Conservation (phyloP, 2,329 filamentous ascomycete species). For the Daldinia eschscholtzii region DNA sequence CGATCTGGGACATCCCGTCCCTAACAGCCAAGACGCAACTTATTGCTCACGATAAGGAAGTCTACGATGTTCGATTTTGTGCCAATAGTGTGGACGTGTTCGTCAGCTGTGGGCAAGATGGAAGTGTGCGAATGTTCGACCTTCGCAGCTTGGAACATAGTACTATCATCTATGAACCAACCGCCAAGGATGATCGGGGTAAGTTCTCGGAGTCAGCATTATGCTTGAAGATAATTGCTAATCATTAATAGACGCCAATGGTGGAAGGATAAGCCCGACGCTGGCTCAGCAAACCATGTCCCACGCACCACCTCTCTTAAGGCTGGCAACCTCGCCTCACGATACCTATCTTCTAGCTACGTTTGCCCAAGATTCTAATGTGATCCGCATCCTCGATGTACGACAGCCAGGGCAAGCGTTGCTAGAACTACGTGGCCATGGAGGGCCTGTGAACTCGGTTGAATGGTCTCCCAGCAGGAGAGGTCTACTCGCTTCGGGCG, state of each 20-base stretch:
- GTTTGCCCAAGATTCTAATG: conserved; percentile 91
- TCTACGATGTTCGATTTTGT: conserved; percentile 98
- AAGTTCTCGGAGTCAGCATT: conserved; percentile 33
- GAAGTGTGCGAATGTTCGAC: conserved; percentile 99
- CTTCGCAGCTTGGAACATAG: conserved; percentile 95
- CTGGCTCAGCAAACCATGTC: conserved; percentile 82
- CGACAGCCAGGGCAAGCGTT: conserved; percentile 95
- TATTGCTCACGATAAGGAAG: conserved; percentile 98
- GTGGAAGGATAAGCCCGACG: conserved; percentile 77
- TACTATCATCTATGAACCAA: conserved; percentile 98
- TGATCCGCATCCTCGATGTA: conserved; percentile 95
- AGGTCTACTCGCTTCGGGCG: conserved; percentile 90
- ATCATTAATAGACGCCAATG: conserved; percentile 62
- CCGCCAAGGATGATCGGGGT: conserved; percentile 84
- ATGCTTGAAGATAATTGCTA: conserved; percentile 4
- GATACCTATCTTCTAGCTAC: conserved; percentile 97
- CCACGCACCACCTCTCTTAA: conserved; percentile 81
- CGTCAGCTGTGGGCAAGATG: conserved; percentile 96
- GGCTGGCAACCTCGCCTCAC: conserved; percentile 90
- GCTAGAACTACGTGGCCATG: conserved; percentile 91
- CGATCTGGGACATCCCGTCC: conserved; percentile 99
- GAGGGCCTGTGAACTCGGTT: conserved; percentile 87
- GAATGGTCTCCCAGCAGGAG: conserved; percentile 93
- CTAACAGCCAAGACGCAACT: conserved; percentile 97
- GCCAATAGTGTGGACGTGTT: conserved; percentile 99